Percentiles rank a stretch among this genome's conserved stretches.
Evolutionary conservation across 768 basidiomycete genomes (phyloP).

Genomic region (Suillus placidus): DNA sequence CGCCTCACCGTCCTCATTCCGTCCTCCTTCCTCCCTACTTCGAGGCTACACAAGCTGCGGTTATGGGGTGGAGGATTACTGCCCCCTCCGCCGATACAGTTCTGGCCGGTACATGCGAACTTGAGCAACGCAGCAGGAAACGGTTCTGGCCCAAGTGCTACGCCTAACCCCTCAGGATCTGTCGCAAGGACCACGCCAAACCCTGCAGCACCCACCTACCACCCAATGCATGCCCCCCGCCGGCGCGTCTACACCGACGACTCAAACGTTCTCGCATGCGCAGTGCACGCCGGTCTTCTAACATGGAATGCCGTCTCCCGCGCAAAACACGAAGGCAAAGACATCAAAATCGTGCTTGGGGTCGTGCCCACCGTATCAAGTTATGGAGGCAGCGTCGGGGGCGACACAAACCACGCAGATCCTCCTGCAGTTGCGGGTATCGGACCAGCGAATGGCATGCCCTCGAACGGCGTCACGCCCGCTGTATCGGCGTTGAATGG

Average conservation of each 20-base stretch:
- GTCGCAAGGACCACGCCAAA: not conserved
- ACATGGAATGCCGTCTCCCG: constrained; percentile 44
- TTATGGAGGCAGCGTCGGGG: constrained; percentile 45
- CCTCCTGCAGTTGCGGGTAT: constrained; percentile 5
- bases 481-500: constrained; percentile 12
- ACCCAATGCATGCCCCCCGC: constrained; percentile 32
- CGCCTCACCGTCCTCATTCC: constrained; percentile 61
- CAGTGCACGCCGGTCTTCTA: constrained; percentile 62
- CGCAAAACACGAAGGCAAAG: constrained; percentile 41
- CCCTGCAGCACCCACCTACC: constrained; percentile 19
- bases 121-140: constrained; percentile 1
- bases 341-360: constrained; percentile 45
- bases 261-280: constrained; percentile 70
- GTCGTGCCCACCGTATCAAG: constrained; percentile 43
- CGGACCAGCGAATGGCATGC: constrained; percentile 25
- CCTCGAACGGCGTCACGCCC: constrained; percentile 21
- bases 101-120: constrained; percentile 21
- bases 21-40: constrained; percentile 55
- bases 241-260: constrained; percentile 79
- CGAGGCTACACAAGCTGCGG: constrained; percentile 54
- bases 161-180: constrained; percentile 4
- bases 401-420: constrained; percentile 45
- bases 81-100: constrained; percentile 39
- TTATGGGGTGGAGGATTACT: constrained; percentile 71
- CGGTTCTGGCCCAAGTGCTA: constrained; percentile 20